Evolutionary conservation across 257 asterid species (phyloP), one percentile per base, ranked within the genome.

Genomic region (Solanum okadae): DNA sequence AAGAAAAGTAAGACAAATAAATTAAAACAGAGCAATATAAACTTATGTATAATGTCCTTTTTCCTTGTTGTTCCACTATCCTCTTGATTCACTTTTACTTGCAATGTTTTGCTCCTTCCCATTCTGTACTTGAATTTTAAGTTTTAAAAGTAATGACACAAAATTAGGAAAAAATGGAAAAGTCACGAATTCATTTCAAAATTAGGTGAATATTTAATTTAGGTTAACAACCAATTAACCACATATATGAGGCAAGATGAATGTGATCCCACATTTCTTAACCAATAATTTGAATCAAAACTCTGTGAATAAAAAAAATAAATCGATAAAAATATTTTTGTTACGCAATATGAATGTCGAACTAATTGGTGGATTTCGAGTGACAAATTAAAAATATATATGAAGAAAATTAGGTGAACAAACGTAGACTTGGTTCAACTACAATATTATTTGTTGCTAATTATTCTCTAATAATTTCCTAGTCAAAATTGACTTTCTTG

Each of bases 1-100:
- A 59, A 3, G 0, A 2, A 63, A n/a, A 10, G 1, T n/a, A 63
- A n/a, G 15, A 63, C 0, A n/a, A 63, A 63, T 63, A 63, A 59
- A 59, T 59, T 59, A 22, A 22, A 59, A 22, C 1, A 5, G 0
- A 22, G 13, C 1, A 0, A 1, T 16, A 52, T 63, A n/a, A 63
- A 63, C 71, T 63, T 63, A 63, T 31, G 79, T 72, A 34, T 72
- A 18, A 2, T 33, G 27, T 72, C 27, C 27, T 34, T 34, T 72
- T 72, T 18, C 40, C 40, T 72, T 16, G n/a, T 4, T 70, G 7
- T 7, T 15, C 8, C 25, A 16, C 4, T 72, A 22, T 5, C 1
- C 25, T 33, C 5, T 8, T 72, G 15, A 4, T 18, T 33, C 7
- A 72, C 25, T 72, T 71, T 16, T 71, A 31, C 63, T 56, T 16